Evolutionary conservation across 176 grass and related monocot genomes (phyloP).

Genomic region (Phragmites australis): DNA sequence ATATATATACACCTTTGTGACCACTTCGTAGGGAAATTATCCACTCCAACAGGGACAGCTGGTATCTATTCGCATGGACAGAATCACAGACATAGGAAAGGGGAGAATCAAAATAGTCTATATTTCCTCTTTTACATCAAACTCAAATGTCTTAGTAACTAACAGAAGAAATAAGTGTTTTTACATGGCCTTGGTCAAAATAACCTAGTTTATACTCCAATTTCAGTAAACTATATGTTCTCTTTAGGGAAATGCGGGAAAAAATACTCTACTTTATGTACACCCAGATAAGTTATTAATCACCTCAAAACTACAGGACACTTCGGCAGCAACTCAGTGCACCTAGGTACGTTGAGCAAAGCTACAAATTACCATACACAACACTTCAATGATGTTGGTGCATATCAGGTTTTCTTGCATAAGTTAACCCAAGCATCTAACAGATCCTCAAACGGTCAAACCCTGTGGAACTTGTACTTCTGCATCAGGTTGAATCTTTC

Average conservation of each 20-base stretch:
- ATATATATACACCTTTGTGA: conserved; percentile 23
- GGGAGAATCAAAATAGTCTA: conserved; percentile 22
- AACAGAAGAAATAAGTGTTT: conserved; percentile 28
- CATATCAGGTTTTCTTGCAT: conserved; percentile 22
- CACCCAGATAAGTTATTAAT: conserved; percentile 35
- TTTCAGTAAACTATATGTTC: conserved; percentile 32
- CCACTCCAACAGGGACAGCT: conserved; percentile 43
- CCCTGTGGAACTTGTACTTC: conserved; percentile 98
- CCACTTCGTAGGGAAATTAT: conserved; percentile 47
- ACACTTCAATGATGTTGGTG: neutral
- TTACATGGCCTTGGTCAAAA: conserved; percentile 35
- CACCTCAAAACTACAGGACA: conserved; percentile 27
- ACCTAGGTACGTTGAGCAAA: conserved; percentile 11
- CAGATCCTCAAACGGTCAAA: conserved; percentile 44
- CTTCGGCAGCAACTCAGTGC: conserved; percentile 26
- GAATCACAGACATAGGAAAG: conserved; percentile 17
- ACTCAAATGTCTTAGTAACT: conserved; percentile 28
- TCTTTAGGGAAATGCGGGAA: conserved; percentile 26
- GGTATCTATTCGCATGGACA: conserved; percentile 38
- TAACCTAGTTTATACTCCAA: conserved; percentile 5
- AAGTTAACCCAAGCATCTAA: conserved; percentile 29
- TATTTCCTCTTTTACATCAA: conserved; percentile 43
- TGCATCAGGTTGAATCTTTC: conserved; percentile 93
- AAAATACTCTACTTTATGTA: conserved; percentile 35
- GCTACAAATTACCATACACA: conserved; percentile 18